Evolutionary conservation across 495 filamentous ascomycete genomes (phyloP).

Genomic region (Neurospora tetraspora): DNA sequence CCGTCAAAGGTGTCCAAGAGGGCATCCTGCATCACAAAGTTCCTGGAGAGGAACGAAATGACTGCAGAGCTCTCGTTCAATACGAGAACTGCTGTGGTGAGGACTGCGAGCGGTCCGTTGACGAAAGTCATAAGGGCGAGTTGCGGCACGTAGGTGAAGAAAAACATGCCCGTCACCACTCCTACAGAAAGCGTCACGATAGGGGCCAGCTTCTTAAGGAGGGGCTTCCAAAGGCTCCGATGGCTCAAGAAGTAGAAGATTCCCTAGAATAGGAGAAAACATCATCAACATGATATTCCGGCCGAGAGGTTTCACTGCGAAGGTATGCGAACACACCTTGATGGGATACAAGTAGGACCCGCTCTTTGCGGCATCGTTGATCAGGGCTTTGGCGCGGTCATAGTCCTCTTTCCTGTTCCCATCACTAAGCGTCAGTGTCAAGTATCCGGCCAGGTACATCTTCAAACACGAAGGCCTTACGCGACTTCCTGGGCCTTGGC

Average conservation of each 20-base stretch:
- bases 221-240: conserved; percentile 54
- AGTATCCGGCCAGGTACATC: neutral
- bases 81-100: conserved; percentile 67
- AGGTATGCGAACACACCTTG: conserved; percentile 41
- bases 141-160: conserved; percentile 87
- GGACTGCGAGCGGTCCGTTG: conserved; percentile 72
- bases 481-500: conserved; percentile 41
- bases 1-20: conserved; percentile 90
- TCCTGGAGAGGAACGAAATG: conserved; percentile 60
- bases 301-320: neutral
- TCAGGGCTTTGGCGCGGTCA: conserved; percentile 39
- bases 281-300: neutral
- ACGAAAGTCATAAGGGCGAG: conserved; percentile 69
- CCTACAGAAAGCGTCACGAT: conserved; percentile 59
- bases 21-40: conserved; percentile 68
- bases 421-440: neutral
- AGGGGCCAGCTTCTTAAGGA: conserved; percentile 57
- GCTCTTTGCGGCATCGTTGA: conserved; percentile 56
- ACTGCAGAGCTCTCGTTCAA: conserved; percentile 76
- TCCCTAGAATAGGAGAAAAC: conserved; percentile 26
- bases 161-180: conserved; percentile 67
- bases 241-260: conserved; percentile 70
- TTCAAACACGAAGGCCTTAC: conserved; percentile 20
- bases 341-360: conserved; percentile 79
- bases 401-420: conserved; percentile 44